Conservation (phyloP, 169 alveolate genomes). For the Perkinsus marinus region DNA sequence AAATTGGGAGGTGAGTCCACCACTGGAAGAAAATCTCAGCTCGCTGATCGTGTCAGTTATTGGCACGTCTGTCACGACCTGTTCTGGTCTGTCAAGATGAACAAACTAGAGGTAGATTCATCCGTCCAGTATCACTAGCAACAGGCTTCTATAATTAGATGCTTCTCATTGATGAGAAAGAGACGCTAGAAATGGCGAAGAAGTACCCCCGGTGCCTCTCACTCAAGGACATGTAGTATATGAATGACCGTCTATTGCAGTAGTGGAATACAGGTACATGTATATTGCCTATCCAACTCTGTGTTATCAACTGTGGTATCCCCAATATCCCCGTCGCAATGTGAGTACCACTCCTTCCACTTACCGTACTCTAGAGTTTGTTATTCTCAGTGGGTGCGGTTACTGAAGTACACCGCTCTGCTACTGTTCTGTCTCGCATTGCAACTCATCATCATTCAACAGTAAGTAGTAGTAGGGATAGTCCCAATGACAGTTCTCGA, state of each 20-base stretch:
- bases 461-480: no score
- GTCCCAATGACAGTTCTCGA: no score
- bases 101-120: conserved; percentile 3
- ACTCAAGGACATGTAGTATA: conserved; percentile 15
- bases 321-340: conserved; percentile 8
- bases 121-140: no score
- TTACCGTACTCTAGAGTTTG: not conserved
- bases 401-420: not conserved
- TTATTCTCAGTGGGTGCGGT: not conserved
- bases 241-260: not conserved
- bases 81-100: conserved; percentile 12
- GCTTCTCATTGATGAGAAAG: conserved; percentile 16
- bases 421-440: not conserved
- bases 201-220: conserved; percentile 39
- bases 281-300: conserved; percentile 41
- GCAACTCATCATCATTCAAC: not conserved
- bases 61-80: conserved; percentile 49
- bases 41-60: no score
- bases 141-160: no score
- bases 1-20: conserved; percentile 15
- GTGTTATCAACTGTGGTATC: conserved; percentile 40
- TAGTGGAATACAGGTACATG: not conserved
- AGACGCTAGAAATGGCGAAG: conserved; percentile 26
- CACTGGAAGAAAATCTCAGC: no score
- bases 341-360: not conserved